Percentiles rank a stretch among this genome's conserved stretches.
Conservation (phyloP, 2,329 filamentous ascomycete species). For the Bipolaris sorokiniana region DNA sequence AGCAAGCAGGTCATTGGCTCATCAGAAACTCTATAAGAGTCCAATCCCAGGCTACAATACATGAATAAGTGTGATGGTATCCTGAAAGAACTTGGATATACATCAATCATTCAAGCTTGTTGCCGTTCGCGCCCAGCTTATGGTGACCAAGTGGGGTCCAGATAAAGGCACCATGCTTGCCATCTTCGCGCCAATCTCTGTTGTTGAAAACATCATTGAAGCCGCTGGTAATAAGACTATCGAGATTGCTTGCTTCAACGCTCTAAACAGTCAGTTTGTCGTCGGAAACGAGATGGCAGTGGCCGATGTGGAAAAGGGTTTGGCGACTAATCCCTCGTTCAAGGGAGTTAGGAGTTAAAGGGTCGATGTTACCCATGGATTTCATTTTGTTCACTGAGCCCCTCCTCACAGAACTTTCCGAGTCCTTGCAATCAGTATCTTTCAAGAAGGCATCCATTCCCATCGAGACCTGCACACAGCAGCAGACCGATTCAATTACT, state of each 20-base stretch:
- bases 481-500: not conserved
- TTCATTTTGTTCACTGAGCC: conserved; percentile 42
- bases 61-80: conserved; percentile 22
- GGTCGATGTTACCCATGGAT: conserved; percentile 36
- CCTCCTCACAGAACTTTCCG: conserved; percentile 25
- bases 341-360: conserved; percentile 23
- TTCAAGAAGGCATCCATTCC: conserved; percentile 12
- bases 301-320: conserved; percentile 24
- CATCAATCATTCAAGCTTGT: conserved; percentile 40
- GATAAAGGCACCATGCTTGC: conserved; percentile 18
- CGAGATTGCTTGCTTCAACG: conserved; percentile 54
- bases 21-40: conserved; percentile 5
- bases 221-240: conserved; percentile 1
- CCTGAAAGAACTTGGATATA: conserved; percentile 10
- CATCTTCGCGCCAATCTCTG: conserved; percentile 3
- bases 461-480: conserved; percentile 11
- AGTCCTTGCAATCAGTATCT: conserved; percentile 1
- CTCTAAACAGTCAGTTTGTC: conserved; percentile 51
- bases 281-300: conserved; percentile 28
- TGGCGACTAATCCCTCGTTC: conserved; percentile 14
- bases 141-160: conserved; percentile 1
- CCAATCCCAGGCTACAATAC: conserved; percentile 11
- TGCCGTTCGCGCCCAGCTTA: conserved; percentile 43
- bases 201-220: conserved; percentile 9
- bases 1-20: conserved; percentile 10